Evolutionary conservation across 441 rosid genomes (phyloP).

Genomic region (Omphalea diandra): DNA sequence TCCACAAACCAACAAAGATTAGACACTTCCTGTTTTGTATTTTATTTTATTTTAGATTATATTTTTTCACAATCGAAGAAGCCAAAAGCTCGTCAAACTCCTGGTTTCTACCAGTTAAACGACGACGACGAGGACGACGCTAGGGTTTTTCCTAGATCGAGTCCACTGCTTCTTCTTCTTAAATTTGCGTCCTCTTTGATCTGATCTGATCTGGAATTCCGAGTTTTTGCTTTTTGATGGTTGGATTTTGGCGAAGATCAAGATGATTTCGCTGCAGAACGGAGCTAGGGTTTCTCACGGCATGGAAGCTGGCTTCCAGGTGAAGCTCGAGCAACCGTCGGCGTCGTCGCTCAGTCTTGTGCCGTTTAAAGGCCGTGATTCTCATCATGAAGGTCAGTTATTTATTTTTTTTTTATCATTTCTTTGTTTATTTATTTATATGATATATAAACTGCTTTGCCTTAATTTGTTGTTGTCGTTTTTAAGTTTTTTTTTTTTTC

Average conservation of each 20-base stretch:
- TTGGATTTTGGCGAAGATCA: slow-evolving; percentile 30
- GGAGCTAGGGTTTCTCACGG: slow-evolving; percentile 39
- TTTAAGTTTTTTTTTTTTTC: slow-evolving; percentile 6
- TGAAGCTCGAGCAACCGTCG: slow-evolving; percentile 49
- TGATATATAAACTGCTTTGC: not conserved
- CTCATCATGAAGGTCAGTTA: slow-evolving; percentile 59
- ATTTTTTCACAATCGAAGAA: slow-evolving; percentile 18
- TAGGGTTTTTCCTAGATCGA: slow-evolving; percentile 32
- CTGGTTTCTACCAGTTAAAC: not conserved
- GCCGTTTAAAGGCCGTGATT: slow-evolving; percentile 47
- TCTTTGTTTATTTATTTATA: not conserved
- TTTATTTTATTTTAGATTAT: no score
- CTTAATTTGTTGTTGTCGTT: not conserved
- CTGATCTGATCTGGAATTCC: slow-evolving; percentile 28
- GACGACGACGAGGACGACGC: no score
- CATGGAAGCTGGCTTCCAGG: slow-evolving; percentile 36
- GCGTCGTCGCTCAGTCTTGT: slow-evolving; percentile 50
- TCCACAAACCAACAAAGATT: slow-evolving; percentile 7
- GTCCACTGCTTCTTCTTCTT: slow-evolving; percentile 20
- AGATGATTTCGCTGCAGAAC: slow-evolving; percentile 63
- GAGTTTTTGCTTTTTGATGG: slow-evolving; percentile 19
- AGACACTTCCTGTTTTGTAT: not conserved
- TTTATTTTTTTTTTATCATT: not conserved
- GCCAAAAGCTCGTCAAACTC: slow-evolving; percentile 20
- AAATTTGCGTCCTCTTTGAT: not conserved